phyloP scores from a whole-genome alignment of 2,329 filamentous ascomycete genomes.

The Venturiaceae sp. region DNA sequence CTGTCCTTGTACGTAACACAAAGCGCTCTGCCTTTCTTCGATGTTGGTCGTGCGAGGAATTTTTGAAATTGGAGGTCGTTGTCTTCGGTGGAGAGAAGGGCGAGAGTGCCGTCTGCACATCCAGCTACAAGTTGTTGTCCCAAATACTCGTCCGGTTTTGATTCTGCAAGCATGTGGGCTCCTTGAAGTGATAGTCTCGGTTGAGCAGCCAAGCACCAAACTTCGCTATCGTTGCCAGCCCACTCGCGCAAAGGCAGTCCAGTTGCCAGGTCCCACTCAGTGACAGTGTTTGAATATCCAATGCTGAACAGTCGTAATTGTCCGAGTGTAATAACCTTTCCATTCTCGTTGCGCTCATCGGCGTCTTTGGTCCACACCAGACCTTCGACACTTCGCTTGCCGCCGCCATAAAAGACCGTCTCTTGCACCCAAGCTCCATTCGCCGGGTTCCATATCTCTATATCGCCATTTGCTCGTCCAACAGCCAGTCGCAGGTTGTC shows the following conservation, averaged over 20 bases:
- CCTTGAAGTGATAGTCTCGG: slow-evolving; percentile 43
- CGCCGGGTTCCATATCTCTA: slow-evolving; percentile 93
- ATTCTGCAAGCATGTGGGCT: slow-evolving; percentile 10
- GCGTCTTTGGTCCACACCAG: slow-evolving; percentile 70
- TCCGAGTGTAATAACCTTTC: background rate
- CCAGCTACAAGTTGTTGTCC: slow-evolving; percentile 66
- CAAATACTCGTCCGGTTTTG: slow-evolving; percentile 11
- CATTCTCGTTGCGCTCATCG: slow-evolving; percentile 44
- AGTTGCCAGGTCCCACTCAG: slow-evolving; percentile 85
- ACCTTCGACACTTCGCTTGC: slow-evolving; percentile 80
- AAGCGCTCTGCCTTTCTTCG: slow-evolving; percentile 80
- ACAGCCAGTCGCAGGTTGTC: slow-evolving; percentile 69
- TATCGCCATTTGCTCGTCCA: slow-evolving; percentile 87
- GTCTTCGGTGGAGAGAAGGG: slow-evolving; percentile 78
- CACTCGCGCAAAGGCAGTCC: slow-evolving; percentile 71
- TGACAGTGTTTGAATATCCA: slow-evolving; percentile 83
- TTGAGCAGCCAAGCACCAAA: slow-evolving; percentile 92
- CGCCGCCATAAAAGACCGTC: slow-evolving; percentile 70
- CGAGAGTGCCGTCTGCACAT: slow-evolving; percentile 83
- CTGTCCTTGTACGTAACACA: slow-evolving; percentile 85
- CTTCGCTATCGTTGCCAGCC: slow-evolving; percentile 87
- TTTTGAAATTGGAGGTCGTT: slow-evolving; percentile 72
- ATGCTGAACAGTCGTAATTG: slow-evolving; percentile 88
- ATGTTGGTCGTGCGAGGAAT: slow-evolving; percentile 64
- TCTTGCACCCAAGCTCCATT: slow-evolving; percentile 84